Conservation (phyloP, 768 basidiomycete genomes). For the Kwoniella pini region DNA sequence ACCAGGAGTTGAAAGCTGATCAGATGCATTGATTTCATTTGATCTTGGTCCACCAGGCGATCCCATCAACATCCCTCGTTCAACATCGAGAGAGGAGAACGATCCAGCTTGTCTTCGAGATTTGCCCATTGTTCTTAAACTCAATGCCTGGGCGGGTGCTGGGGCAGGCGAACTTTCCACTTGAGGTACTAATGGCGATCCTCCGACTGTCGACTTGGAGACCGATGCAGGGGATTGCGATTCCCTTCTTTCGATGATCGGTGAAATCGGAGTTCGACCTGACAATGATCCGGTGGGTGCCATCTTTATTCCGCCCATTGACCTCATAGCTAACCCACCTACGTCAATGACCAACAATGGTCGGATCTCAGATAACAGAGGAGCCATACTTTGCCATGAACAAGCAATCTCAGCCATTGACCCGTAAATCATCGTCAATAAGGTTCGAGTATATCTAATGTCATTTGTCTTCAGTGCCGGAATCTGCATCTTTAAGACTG, state of each 20-base stretch:
- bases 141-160: constrained; percentile 53
- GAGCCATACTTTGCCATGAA: constrained; percentile 77
- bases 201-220: constrained; percentile 32
- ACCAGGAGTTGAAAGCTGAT: constrained; percentile 2
- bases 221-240: constrained; percentile 46
- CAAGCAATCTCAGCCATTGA: constrained; percentile 81
- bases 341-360: constrained; percentile 62
- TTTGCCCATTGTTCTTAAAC: constrained; percentile 23
- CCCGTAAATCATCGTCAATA: constrained; percentile 83
- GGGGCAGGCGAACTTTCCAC: constrained; percentile 54
- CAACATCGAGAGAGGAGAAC: constrained; percentile 87
- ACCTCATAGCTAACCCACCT: constrained; percentile 6
- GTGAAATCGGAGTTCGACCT: constrained; percentile 53
- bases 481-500: constrained; percentile 71
- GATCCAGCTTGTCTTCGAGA: constrained; percentile 87
- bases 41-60: constrained; percentile 27
- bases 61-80: constrained; percentile 70
- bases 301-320: constrained; percentile 39
- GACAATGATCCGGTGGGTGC: constrained; percentile 50
- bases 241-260: constrained; percentile 53
- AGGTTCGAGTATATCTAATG: constrained; percentile 79
- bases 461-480: constrained; percentile 66
- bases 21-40: background rate
- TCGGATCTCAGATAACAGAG: constrained; percentile 69
- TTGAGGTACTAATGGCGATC: constrained; percentile 47